Evolutionary conservation across 2,329 filamentous ascomycete species (phyloP), one percentile per base, ranked within the genome.

Genomic region (Periconia digitata): DNA sequence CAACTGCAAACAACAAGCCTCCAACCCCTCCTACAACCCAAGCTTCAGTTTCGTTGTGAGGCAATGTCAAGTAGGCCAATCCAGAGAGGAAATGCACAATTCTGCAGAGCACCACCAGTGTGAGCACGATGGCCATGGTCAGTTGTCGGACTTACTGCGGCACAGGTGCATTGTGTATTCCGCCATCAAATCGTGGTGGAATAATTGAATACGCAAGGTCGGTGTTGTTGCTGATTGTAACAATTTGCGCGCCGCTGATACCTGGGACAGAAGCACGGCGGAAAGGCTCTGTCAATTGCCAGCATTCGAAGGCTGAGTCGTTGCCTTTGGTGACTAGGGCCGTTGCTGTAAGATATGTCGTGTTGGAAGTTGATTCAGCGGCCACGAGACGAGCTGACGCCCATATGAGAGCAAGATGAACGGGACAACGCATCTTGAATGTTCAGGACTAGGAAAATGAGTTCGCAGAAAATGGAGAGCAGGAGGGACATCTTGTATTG

Each of bases 301-400:
- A 72, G 54, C 68, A 72, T 51, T 71, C 59, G 29, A 71, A 59
- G 5, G 53, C 54, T 7, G 69, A 70, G 43, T 55, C 53, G 53
- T 69, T 67, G 13, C 61, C 51, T 40, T 60, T 59, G 3, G 68
- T 69, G 10, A 69, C 60, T 20, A 72, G 53, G 13, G 68, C 65
- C 8, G 68, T 70, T 7, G 58, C 59, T 3, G 55, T 66, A 21
- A 72, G 59, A 45, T 63, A 60, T 29, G 58, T 60, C 16, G 43
- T 47, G 39, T 56, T 58, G 13, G 48, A 22, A 8, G 45, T 20
- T 7, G 46, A 23, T 40, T 58, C 49, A n/a, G 50, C 49, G n/a
- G 41, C n/a, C n/a, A 21, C 17, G 13, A 20, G 4, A 29, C 6
- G 10, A 41, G 43, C 27, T 6, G 17, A 17, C 4, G 35, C 20